Evolutionary conservation across 148 eudicot species (phyloP), one percentile per base, ranked within the genome.

Genomic region (Oxyria digyna): DNA sequence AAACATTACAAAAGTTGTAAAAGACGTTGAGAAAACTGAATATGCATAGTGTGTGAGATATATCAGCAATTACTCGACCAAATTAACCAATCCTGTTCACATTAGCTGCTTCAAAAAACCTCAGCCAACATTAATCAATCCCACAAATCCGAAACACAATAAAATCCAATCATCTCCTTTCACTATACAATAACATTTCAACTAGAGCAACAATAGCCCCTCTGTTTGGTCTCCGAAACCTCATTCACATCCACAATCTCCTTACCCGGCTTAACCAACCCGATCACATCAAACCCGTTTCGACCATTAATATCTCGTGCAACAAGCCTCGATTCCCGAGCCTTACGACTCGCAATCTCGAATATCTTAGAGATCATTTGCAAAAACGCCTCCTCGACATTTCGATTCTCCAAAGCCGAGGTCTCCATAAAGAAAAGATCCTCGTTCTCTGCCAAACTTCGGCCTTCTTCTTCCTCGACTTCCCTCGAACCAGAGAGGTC

Each of bases 401-500:
- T 62, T 14, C 40, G 46, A 15, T 63, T 55, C 3, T 72, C 69
- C 8, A 62, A 21, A 8, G 74, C 68, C 0, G 68, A 71, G 14
- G 73, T 71, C 57, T 72, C 74, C 29, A 72, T 63, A 27, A 42
- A 72, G 21, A 17, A 72, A 18, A 72, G 48, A 7, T 52, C 57
- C 21, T 62, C 38, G 4, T 18, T 20, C 33, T 72, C 68, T 1
- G 74, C 69, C 1, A 72, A 15, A 20, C 52, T 15, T 14, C 65
- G 32, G 41, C 69, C 74, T 31, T 72, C 74, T 5, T 63, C 49
- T 27, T 57, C 64, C 27, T 33, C 29, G 10, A 72, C 55, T 42
- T 72, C 68, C 17, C 74, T 62, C 6, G 69, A 13, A 8, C 29
- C 54, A n/a, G 64, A 27, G 8, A 72, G 43, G 46, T 72, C 74